These are phyloP conservation scores for Taiozyma sp. DNA, from an alignment of 1,139 yeast species.

Conservation along the genomic window DNA sequence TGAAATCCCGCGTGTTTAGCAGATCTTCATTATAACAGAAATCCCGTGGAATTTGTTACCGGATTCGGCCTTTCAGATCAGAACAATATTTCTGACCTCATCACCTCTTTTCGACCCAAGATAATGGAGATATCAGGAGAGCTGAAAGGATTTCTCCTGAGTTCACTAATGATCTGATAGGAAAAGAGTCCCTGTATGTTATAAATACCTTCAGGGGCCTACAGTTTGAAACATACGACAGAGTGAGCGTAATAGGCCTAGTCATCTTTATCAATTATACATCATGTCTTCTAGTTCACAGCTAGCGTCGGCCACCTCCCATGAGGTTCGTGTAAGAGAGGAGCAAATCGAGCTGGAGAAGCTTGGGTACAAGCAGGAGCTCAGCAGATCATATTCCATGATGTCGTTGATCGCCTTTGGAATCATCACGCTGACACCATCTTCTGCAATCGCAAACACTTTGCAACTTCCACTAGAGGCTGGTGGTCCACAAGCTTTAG, in stretches of 20 bases:
- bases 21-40: neutral
- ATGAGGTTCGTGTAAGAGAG: neutral
- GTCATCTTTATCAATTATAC: neutral
- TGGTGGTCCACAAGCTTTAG: conserved; percentile 24
- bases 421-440: conserved; percentile 31
- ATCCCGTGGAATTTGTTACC: neutral
- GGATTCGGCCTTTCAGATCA: neutral
- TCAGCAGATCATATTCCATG: conserved; percentile 31
- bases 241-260: neutral
- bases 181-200: neutral
- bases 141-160: neutral
- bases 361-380: conserved; percentile 35
- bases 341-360: conserved; percentile 18
- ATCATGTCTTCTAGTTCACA: neutral
- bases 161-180: neutral
- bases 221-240: neutral
- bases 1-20: neutral
- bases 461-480: conserved; percentile 21
- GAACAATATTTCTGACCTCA: too few species aligned
- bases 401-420: conserved; percentile 32
- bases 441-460: conserved; percentile 33
- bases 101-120: neutral
- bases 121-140: neutral
- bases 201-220: neutral
- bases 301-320: neutral